phyloP scores from a whole-genome alignment of 768 basidiomycete species.

The Kwoniella botswanensis region DNA sequence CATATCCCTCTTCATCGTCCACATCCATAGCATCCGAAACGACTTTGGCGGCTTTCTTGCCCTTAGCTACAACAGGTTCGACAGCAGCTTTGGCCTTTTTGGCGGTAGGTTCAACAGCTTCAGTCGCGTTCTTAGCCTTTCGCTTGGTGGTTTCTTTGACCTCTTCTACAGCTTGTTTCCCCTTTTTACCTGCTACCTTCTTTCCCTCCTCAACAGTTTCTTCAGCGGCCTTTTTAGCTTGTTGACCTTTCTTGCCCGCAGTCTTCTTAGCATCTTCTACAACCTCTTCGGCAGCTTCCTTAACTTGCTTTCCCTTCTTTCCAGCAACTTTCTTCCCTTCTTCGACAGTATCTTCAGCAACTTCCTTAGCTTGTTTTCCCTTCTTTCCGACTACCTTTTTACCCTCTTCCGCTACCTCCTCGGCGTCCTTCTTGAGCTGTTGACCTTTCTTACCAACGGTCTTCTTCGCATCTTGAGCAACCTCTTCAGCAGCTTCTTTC shows the following conservation, averaged over 20 bases:
- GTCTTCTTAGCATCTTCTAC: slow-evolving; percentile 21
- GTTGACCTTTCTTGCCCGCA: slow-evolving; percentile 30
- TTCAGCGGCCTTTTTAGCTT: slow-evolving; percentile 21
- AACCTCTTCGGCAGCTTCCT: slow-evolving; percentile 19
- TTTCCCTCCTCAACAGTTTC: slow-evolving; percentile 28
- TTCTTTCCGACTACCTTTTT: slow-evolving; percentile 32
- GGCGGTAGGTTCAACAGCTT: slow-evolving; percentile 20
- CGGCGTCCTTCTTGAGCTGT: background rate
- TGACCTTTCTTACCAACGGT: slow-evolving; percentile 6
- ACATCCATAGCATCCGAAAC: slow-evolving; percentile 29
- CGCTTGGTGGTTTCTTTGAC: slow-evolving; percentile 27
- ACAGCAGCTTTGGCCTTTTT: slow-evolving; percentile 31
- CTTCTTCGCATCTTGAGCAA: slow-evolving; percentile 12
- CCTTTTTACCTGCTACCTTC: slow-evolving; percentile 29
- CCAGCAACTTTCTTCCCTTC: slow-evolving; percentile 30
- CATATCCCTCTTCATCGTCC: slow-evolving; percentile 56
- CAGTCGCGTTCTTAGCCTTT: slow-evolving; percentile 29
- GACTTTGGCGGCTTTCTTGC: slow-evolving; percentile 40
- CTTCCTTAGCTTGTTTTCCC: slow-evolving; percentile 36
- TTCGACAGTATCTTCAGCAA: slow-evolving; percentile 19
- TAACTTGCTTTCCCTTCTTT: slow-evolving; percentile 26
- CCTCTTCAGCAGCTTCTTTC: slow-evolving; percentile 23
- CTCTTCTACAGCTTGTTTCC: slow-evolving; percentile 19
- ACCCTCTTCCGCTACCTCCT: slow-evolving; percentile 8
- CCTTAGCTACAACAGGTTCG: slow-evolving; percentile 27